Conservation (phyloP, 2,329 filamentous ascomycete species). For the Fusarium torulosum region DNA sequence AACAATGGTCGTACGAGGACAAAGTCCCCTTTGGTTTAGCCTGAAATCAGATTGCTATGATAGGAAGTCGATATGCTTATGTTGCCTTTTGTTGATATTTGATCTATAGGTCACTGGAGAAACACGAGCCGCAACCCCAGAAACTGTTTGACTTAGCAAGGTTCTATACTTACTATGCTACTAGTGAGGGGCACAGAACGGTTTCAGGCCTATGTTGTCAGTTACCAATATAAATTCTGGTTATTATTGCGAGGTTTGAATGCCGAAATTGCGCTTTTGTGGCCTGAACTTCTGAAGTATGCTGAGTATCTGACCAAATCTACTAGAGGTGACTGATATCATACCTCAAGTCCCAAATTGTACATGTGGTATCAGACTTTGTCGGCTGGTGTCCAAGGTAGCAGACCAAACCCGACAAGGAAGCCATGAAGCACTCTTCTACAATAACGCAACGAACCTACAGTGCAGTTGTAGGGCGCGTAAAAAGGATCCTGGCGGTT, state of each 20-base stretch:
- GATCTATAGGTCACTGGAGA: neutral
- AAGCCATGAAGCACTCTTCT: conserved; percentile 25
- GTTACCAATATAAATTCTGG: neutral
- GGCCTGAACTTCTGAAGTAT: neutral
- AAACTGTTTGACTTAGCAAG: neutral
- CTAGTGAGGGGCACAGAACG: neutral
- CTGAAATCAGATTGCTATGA: neutral
- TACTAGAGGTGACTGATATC: neutral
- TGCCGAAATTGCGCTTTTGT: no score
- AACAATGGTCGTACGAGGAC: neutral
- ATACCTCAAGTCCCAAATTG: neutral
- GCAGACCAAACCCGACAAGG: neutral
- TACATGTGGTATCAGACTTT: neutral
- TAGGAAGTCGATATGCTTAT: neutral
- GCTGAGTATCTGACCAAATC: neutral
- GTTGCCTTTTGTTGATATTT: neutral
- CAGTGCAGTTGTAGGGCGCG: neutral
- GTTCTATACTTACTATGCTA: neutral
- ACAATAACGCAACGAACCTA: conserved; percentile 11
- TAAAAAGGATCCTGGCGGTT: no score
- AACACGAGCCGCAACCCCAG: neutral
- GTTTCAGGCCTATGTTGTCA: neutral
- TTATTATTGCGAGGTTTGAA: neutral
- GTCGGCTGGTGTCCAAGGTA: neutral
- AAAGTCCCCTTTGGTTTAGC: conserved; percentile 2